phyloP scores from a whole-genome alignment of 768 basidiomycete genomes.

The Termitomyces sp. region DNA sequence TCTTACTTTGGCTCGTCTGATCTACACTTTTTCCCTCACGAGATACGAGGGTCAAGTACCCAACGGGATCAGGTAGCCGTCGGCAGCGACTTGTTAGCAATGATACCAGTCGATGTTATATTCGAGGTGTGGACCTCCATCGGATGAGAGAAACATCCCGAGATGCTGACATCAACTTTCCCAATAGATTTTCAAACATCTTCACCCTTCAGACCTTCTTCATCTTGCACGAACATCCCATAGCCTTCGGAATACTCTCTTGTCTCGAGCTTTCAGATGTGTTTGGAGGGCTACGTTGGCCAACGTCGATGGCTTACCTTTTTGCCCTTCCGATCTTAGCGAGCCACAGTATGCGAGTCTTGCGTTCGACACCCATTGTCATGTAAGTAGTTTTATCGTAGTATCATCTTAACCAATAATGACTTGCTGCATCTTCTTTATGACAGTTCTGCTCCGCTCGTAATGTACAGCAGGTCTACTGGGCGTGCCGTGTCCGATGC shows the following conservation, averaged over 20 bases:
- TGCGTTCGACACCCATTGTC: constrained; percentile 25
- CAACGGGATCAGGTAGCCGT: background rate
- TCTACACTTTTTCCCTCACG: background rate
- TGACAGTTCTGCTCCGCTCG: constrained; percentile 29
- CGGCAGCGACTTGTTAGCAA: background rate
- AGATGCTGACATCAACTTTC: background rate
- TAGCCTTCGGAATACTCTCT: constrained; percentile 30
- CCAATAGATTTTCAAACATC: constrained; percentile 31
- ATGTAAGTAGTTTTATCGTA: constrained; percentile 9
- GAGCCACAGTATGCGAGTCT: constrained; percentile 35
- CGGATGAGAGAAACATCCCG: background rate
- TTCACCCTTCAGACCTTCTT: constrained; percentile 36
- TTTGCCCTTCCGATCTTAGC: constrained; percentile 31
- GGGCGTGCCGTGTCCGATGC: constrained; percentile 33
- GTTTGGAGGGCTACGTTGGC: constrained; percentile 26
- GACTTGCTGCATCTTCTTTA: background rate
- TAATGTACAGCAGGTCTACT: constrained; percentile 29
- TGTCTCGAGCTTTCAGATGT: constrained; percentile 25
- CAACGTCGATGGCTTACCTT: constrained; percentile 26
- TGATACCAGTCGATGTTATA: constrained; percentile 20
- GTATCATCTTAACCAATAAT: background rate
- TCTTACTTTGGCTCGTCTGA: too few relatives aligned
- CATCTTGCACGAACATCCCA: constrained; percentile 35
- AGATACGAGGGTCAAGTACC: background rate
- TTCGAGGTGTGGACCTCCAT: constrained; percentile 15